These are phyloP conservation scores for Aphanomyces euteiches DNA, from an alignment of 352 stramenopile genomes.

Conservation along the genomic window DNA sequence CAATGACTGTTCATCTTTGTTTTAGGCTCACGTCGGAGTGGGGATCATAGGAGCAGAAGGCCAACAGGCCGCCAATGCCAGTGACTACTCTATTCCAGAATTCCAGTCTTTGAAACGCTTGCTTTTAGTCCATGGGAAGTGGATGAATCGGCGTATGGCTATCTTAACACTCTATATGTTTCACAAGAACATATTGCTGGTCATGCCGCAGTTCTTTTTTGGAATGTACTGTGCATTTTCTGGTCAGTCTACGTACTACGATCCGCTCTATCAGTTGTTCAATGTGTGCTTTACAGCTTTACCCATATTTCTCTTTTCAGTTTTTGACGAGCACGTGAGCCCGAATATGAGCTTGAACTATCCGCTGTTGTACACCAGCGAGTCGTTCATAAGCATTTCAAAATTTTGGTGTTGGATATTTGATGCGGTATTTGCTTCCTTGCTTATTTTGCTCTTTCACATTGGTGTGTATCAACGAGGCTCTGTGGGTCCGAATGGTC, in stretches of 20 bases:
- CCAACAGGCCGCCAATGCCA: constrained; percentile 83
- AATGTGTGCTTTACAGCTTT: constrained; percentile 79
- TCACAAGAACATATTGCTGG: constrained; percentile 83
- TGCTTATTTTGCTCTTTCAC: constrained; percentile 49
- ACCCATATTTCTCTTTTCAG: constrained; percentile 58
- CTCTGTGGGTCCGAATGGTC: constrained; percentile 44
- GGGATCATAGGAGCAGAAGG: constrained; percentile 62
- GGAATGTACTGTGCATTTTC: constrained; percentile 69
- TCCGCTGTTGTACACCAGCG: constrained; percentile 49
- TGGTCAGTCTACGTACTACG: constrained; percentile 73
- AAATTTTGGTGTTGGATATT: constrained; percentile 58
- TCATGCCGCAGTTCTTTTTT: constrained; percentile 76
- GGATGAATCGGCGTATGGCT: constrained; percentile 64
- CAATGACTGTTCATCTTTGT: constrained; percentile 9
- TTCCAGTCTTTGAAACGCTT: constrained; percentile 84
- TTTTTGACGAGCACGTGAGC: constrained; percentile 59
- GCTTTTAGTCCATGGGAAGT: constrained; percentile 80
- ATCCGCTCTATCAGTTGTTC: constrained; percentile 69
- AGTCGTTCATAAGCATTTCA: constrained; percentile 49
- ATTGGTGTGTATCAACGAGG: constrained; percentile 42
- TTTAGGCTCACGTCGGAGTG: constrained; percentile 54
- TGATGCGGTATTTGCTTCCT: constrained; percentile 48
- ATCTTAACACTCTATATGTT: constrained; percentile 81
- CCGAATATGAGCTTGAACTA: constrained; percentile 42
- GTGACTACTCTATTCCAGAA: constrained; percentile 85